A percentile compares a stretch with the other conserved stretches of the same genome.
phyloP scores from a whole-genome alignment of 345 rosid genomes.

The Arabidopsis suecica region DNA sequence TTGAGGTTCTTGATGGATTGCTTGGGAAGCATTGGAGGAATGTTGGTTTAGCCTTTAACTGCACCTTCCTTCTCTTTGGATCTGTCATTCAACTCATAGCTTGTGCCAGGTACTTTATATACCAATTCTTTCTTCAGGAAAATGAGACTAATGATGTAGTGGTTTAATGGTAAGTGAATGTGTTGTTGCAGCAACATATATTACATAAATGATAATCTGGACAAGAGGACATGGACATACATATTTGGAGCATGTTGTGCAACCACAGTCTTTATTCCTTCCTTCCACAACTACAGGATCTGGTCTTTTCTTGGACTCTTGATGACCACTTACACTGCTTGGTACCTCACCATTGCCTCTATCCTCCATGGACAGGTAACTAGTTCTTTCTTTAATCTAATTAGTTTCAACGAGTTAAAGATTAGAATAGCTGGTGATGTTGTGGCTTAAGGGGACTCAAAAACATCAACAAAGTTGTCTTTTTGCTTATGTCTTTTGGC shows the following conservation, averaged over 20 bases:
- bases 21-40: slow-evolving; percentile 99
- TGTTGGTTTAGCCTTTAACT: slow-evolving; percentile 97
- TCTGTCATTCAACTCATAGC: slow-evolving; percentile 99
- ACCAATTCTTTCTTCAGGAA: background rate
- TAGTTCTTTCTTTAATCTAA: background rate
- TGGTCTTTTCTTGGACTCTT: slow-evolving; percentile 98
- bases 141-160: slow-evolving; percentile 1
- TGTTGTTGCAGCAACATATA: slow-evolving; percentile 82
- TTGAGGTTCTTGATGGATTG: slow-evolving; percentile 98
- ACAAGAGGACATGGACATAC: slow-evolving; percentile 99
- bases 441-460: slow-evolving; percentile 33
- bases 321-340: slow-evolving; percentile 98
- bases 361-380: slow-evolving; percentile 94
- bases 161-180: background rate
- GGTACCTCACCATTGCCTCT: slow-evolving; percentile 96
- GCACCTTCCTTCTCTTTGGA: slow-evolving; percentile 99
- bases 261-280: slow-evolving; percentile 95
- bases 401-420: slow-evolving; percentile 3
- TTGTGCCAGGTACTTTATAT: slow-evolving; percentile 77
- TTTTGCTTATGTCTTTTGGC: slow-evolving; percentile 38
- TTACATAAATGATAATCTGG: slow-evolving; percentile 96
- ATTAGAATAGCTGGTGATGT: slow-evolving; percentile 36
- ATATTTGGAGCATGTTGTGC: slow-evolving; percentile 99
- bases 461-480: slow-evolving; percentile 43
- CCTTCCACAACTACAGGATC: slow-evolving; percentile 97